Percentiles rank a stretch among this genome's conserved stretches.
phyloP scores from a whole-genome alignment of 2,329 filamentous ascomycete species.

The Epicoccum sorghinum region DNA sequence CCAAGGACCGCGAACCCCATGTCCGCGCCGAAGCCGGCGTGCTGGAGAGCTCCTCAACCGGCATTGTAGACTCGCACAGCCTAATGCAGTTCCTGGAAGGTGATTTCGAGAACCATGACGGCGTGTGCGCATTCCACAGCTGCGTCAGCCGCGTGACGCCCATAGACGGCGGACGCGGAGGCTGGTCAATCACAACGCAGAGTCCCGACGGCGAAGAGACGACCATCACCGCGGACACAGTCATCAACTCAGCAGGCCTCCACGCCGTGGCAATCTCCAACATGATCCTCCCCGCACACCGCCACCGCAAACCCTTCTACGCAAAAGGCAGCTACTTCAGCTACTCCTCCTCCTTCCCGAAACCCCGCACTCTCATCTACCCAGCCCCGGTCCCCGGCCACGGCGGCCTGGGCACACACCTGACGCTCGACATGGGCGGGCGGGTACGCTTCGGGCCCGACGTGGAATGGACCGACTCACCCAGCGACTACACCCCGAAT shows the following conservation, averaged over 20 bases:
- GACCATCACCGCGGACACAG: slow-evolving; percentile 72
- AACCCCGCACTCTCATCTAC: slow-evolving; percentile 78
- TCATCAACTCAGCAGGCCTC: slow-evolving; percentile 88
- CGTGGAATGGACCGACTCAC: slow-evolving; percentile 84
- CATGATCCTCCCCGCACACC: slow-evolving; percentile 69
- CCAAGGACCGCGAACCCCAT: slow-evolving; percentile 70
- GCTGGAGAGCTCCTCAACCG: slow-evolving; percentile 84
- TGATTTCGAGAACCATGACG: slow-evolving; percentile 76
- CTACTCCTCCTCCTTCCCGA: slow-evolving; percentile 70
- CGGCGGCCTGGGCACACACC: slow-evolving; percentile 87
- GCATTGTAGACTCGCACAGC: slow-evolving; percentile 86
- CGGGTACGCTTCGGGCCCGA: slow-evolving; percentile 92
- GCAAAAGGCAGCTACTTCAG: slow-evolving; percentile 97
- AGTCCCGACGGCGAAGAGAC: slow-evolving; percentile 50
- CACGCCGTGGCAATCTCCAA: slow-evolving; percentile 79
- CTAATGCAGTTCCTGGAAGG: slow-evolving; percentile 83
- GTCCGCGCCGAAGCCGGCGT: slow-evolving; percentile 75
- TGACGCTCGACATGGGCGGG: slow-evolving; percentile 87
- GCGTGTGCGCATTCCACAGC: slow-evolving; percentile 73
- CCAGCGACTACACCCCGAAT: slow-evolving; percentile 73
- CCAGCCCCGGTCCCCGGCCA: slow-evolving; percentile 82
- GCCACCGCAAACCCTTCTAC: slow-evolving; percentile 71
- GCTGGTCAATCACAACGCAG: slow-evolving; percentile 71
- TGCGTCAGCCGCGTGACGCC: slow-evolving; percentile 67
- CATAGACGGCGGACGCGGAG: slow-evolving; percentile 58